phyloP scores from a whole-genome alignment of 1,284 basidiomycete species.

The Exsudoporus floridanus region DNA sequence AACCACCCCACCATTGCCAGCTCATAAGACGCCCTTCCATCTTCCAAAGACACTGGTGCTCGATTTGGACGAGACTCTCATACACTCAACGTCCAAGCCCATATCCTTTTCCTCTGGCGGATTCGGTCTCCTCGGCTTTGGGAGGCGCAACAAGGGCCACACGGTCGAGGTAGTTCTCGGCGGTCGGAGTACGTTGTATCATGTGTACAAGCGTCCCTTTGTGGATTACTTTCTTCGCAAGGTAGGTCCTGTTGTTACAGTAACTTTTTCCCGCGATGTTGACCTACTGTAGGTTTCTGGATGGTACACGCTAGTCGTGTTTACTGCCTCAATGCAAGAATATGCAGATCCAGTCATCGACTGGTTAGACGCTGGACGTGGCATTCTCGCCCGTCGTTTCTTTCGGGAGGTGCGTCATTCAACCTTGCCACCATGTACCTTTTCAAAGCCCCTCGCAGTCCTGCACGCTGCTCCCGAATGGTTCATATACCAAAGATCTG shows the following conservation, averaged over 20 bases:
- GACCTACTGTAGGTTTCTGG: conserved; percentile 73
- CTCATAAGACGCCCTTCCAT: conserved; percentile 70
- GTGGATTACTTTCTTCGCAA: conserved; percentile 95
- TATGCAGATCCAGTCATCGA: conserved; percentile 99
- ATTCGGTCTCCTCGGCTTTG: conserved; percentile 63
- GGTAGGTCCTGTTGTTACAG: conserved; percentile 42
- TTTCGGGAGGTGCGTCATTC: conserved; percentile 80
- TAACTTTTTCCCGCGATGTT: conserved; percentile 1
- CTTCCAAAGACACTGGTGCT: conserved; percentile 90
- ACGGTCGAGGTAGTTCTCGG: conserved; percentile 95
- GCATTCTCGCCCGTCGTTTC: conserved; percentile 83
- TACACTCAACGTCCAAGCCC: conserved; percentile 92
- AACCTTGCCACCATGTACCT: neutral
- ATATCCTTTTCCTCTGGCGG: conserved; percentile 49
- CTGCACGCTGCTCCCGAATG: conserved; percentile 88
- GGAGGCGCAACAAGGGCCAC: conserved; percentile 69
- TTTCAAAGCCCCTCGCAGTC: conserved; percentile 49
- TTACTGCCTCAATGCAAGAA: conserved; percentile 98
- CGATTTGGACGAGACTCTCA: conserved; percentile 96
- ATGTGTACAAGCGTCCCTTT: conserved; percentile 98
- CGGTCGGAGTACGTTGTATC: conserved; percentile 89
- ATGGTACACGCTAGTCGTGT: conserved; percentile 99
- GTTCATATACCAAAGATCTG: conserved; percentile 94
- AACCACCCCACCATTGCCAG: conserved; percentile 47
- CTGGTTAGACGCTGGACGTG: conserved; percentile 95